These are phyloP conservation scores for Curvularia sp. DNA, from an alignment of 2,329 filamentous ascomycete species.

Conservation along the genomic window DNA sequence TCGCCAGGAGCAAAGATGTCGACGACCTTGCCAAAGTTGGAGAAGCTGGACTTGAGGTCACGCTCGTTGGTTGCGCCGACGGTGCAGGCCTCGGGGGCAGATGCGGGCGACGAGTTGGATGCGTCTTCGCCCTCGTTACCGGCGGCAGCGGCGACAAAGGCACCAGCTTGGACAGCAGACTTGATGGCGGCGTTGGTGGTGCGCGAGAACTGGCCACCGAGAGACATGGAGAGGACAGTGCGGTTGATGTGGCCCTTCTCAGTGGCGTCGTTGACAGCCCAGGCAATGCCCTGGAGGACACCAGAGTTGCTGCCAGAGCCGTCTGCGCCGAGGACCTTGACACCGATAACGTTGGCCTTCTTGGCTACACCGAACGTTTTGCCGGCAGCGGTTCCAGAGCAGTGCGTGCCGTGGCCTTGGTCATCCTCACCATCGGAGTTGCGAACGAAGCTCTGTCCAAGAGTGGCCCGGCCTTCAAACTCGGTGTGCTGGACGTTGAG, in stretches of 20 bases:
- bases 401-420: constrained; percentile 25
- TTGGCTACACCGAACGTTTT: constrained; percentile 43
- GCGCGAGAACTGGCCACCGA: constrained; percentile 31
- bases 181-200: constrained; percentile 37
- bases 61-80: constrained; percentile 29
- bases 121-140: constrained; percentile 37
- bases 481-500: constrained; percentile 60
- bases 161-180: constrained; percentile 30
- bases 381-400: constrained; percentile 36
- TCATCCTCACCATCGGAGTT: constrained; percentile 29
- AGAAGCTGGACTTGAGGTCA: constrained; percentile 16
- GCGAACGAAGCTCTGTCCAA: constrained; percentile 37
- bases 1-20: constrained; percentile 46
- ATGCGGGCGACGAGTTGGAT: constrained; percentile 36
- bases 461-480: constrained; percentile 43
- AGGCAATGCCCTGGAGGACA: constrained; percentile 39
- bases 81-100: constrained; percentile 41
- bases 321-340: constrained; percentile 45
- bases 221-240: constrained; percentile 19
- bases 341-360: constrained; percentile 43
- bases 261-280: constrained; percentile 23
- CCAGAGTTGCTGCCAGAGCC: constrained; percentile 34
- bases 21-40: constrained; percentile 32
- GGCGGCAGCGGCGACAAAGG: constrained; percentile 38
- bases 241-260: constrained; percentile 15